These are phyloP conservation scores for Penicillium sp. DNA, from an alignment of 2,329 filamentous ascomycete species.

Conservation along the genomic window DNA sequence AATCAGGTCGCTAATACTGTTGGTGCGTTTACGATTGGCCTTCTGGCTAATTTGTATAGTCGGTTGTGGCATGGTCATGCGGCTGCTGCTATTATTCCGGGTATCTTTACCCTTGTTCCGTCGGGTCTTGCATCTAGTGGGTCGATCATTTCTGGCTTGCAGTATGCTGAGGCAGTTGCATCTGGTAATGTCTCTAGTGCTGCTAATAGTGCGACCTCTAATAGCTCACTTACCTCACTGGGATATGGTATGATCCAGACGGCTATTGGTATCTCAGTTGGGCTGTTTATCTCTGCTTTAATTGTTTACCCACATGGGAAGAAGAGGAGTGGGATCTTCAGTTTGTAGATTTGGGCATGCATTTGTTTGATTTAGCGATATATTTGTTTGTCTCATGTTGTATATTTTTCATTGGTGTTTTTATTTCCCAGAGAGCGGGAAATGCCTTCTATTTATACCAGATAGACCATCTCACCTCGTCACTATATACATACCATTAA, in stretches of 20 bases:
- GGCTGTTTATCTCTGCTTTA: conserved; percentile 45
- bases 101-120: conserved; percentile 70
- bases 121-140: conserved; percentile 57
- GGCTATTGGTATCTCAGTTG: conserved; percentile 47
- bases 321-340: conserved; percentile 45
- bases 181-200: conserved; percentile 6
- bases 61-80: conserved; percentile 70
- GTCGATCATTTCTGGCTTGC: conserved; percentile 54
- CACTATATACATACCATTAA: neutral
- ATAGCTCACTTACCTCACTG: conserved; percentile 31
- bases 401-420: neutral
- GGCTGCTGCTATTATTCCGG: conserved; percentile 78
- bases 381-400: neutral
- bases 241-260: conserved; percentile 48
- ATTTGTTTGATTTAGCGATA: neutral
- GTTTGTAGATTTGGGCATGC: conserved; percentile 23
- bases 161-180: conserved; percentile 53
- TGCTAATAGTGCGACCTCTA: conserved; percentile 5
- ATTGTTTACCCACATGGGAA: conserved; percentile 48
- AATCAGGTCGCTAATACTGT: conserved; percentile 73
- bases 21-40: conserved; percentile 71
- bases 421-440: neutral
- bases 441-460: neutral
- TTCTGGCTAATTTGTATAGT: conserved; percentile 74
- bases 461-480: too few species aligned